Evolutionary conservation across 129 eudicot genomes (phyloP), one percentile per base, ranked within the genome.

Genomic region (Dittrichia graveolens): DNA sequence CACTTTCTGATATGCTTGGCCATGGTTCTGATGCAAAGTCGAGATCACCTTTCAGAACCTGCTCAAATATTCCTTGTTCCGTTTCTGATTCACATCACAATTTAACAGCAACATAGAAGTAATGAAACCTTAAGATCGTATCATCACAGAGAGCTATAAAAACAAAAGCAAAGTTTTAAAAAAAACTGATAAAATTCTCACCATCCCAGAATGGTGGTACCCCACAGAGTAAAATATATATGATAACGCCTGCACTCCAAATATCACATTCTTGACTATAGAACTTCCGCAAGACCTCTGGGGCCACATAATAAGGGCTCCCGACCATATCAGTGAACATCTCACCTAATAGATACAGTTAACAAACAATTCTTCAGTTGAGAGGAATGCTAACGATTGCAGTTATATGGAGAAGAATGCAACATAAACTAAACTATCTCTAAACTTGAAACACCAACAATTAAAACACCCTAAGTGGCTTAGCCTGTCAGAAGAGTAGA

Each of bases 131-230:
- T 57, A 50, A 54, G 66, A 16, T 11, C 0, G 11, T 31, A 54
- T 47, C 38, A 55, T 64, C 63, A 55, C 12, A 13, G 8, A 15
- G 10, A 50, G 14, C 54, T 37, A 69, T 12, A 8, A 15, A 81
- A 37, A 44, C 5, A 76, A 48, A 24, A 24, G 31, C 44, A 49
- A 76, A 61, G 43, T 0, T 24, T 24, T 0, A 2, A 2, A 67
- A 75, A 45, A 62, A 73, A 45, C 34, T 35, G 41, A 6, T 44
- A 38, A 35, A 65, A 52, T 18, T 58, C 92, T 87, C 77, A 93
- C 98, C 96, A 75, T 93, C 98, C 98, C 98, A 93, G 79, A 93
- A 92, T 13, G 98, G 98, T 4, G 98, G 98, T 59, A 92, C 95
- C 62, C 98, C 98, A 76, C 95, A 69, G 53, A 93, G 85, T 78